A percentile compares a stretch with the other conserved stretches of the same genome.
Evolutionary conservation across 2,329 filamentous ascomycete genomes (phyloP).

Genomic region (Lithohypha guttulata): DNA sequence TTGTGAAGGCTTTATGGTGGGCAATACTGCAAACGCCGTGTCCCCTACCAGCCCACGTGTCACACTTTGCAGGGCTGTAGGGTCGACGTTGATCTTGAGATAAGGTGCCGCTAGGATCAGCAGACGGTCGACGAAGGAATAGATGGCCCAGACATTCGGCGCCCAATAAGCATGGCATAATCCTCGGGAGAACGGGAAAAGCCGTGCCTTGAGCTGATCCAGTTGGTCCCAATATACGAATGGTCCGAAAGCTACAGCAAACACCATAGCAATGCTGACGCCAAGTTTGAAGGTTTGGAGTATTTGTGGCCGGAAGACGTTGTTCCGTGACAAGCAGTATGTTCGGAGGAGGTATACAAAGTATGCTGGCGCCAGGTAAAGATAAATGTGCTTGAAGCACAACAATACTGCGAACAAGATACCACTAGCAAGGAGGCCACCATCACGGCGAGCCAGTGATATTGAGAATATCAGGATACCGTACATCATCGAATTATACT

Average conservation of each 20-base stretch:
- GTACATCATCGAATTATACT: conserved; percentile 97
- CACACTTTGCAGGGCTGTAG: conserved; percentile 70
- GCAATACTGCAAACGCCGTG: conserved; percentile 84
- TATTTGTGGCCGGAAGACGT: conserved; percentile 55
- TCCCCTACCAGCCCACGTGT: conserved; percentile 89
- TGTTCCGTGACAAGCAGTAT: conserved; percentile 74
- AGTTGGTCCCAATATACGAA: conserved; percentile 75
- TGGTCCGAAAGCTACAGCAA: conserved; percentile 76
- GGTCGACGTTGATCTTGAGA: conserved; percentile 62
- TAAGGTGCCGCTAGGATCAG: conserved; percentile 77
- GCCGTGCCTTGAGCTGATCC: conserved; percentile 66
- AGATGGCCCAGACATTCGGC: conserved; percentile 92
- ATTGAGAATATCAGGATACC: conserved; percentile 80
- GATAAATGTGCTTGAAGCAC: conserved; percentile 96
- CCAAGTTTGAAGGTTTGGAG: conserved; percentile 77
- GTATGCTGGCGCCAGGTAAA: conserved; percentile 91
- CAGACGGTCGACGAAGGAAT: conserved; percentile 78
- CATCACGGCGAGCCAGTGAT: conserved; percentile 64
- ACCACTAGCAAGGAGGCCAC: conserved; percentile 66
- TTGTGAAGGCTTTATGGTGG: conserved; percentile 65
- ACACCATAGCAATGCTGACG: conserved; percentile 56
- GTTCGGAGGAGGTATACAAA: conserved; percentile 83
- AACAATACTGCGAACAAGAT: conserved; percentile 73
- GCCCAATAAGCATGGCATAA: conserved; percentile 98
- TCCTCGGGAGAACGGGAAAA: conserved; percentile 90